Percentiles rank a stretch among this genome's conserved stretches.
Conservation (phyloP, 495 filamentous ascomycete species). For the Neurospora sp. region DNA sequence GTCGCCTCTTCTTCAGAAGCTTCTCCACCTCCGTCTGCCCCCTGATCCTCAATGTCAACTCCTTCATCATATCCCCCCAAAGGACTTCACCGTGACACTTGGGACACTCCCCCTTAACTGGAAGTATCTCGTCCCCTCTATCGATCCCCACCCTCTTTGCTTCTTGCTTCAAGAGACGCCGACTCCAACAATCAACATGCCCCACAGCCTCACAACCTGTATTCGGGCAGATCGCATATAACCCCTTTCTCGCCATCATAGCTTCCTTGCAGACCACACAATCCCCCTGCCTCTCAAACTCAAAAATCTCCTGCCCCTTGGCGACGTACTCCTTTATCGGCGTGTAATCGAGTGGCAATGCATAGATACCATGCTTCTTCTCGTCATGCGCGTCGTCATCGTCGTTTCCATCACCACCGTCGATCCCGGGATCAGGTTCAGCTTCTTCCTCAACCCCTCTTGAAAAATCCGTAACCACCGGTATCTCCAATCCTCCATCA, state of each 20-base stretch:
- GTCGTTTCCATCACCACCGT: neutral
- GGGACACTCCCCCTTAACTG: conserved; percentile 63
- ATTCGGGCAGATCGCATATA: conserved; percentile 63
- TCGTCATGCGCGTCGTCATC: neutral
- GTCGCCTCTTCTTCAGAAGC: conserved; percentile 45
- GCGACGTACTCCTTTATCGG: conserved; percentile 56
- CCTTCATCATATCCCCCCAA: conserved; percentile 76
- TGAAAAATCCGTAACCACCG: conserved; percentile 45
- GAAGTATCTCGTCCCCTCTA: conserved; percentile 45
- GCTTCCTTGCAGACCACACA: conserved; percentile 56
- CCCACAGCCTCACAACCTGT: conserved; percentile 52
- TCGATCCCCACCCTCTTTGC: neutral
- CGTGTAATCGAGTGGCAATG: conserved; percentile 57
- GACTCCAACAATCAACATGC: conserved; percentile 72
- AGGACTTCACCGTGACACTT: conserved; percentile 48
- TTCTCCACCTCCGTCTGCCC: conserved; percentile 55
- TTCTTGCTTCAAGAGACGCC: conserved; percentile 43
- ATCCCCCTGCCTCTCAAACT: conserved; percentile 42
- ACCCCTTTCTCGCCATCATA: conserved; percentile 36
- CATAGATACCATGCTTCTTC: conserved; percentile 37
- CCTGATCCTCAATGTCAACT: conserved; percentile 61
- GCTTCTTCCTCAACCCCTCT: neutral
- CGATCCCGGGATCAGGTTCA: neutral
- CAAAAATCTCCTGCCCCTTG: conserved; percentile 58
- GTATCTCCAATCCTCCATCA: conserved; percentile 27